Evolutionary conservation across 805 yeast species (phyloP).

Genomic region (Torulaspora microellipsoides): DNA sequence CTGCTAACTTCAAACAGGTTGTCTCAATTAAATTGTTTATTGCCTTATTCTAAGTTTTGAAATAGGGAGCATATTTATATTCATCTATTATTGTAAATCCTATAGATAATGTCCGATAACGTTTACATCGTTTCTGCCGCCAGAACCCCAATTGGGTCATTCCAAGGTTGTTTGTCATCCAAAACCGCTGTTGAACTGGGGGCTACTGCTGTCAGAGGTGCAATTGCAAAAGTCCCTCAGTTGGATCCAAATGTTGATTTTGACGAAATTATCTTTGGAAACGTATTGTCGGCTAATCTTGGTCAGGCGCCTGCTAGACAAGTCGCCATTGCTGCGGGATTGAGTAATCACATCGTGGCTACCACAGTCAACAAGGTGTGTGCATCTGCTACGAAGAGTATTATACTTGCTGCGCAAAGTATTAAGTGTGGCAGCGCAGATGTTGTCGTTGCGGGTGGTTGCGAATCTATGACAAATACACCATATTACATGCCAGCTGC

Average conservation of each 20-base stretch:
- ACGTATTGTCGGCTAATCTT: conserved; percentile 85
- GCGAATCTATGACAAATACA: conserved; percentile 94
- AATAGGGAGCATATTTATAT: no score
- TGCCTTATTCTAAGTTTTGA: no score
- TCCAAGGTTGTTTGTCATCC: conserved; percentile 78
- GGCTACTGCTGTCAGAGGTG: conserved; percentile 86
- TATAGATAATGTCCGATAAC: conserved; percentile 33
- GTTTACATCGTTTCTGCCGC: conserved; percentile 90
- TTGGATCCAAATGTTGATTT: conserved; percentile 64
- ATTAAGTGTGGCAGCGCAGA: conserved; percentile 87
- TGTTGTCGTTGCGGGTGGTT: conserved; percentile 94
- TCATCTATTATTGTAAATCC: background rate
- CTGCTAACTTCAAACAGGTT: no score
- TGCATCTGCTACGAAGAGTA: conserved; percentile 92
- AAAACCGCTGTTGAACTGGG: conserved; percentile 83
- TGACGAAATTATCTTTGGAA: conserved; percentile 90
- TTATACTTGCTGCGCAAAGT: conserved; percentile 85
- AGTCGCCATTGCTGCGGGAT: conserved; percentile 87
- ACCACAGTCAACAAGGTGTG: conserved; percentile 95
- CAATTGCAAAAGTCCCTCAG: conserved; percentile 76
- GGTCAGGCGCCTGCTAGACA: conserved; percentile 99
- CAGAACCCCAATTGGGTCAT: conserved; percentile 95
- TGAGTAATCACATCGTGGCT: conserved; percentile 74
- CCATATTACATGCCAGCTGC: conserved; percentile 89
- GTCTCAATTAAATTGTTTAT: no score